These are phyloP conservation scores for Chalciporus piperatus DNA, from an alignment of 768 basidiomycete genomes.

Conservation along the genomic window DNA sequence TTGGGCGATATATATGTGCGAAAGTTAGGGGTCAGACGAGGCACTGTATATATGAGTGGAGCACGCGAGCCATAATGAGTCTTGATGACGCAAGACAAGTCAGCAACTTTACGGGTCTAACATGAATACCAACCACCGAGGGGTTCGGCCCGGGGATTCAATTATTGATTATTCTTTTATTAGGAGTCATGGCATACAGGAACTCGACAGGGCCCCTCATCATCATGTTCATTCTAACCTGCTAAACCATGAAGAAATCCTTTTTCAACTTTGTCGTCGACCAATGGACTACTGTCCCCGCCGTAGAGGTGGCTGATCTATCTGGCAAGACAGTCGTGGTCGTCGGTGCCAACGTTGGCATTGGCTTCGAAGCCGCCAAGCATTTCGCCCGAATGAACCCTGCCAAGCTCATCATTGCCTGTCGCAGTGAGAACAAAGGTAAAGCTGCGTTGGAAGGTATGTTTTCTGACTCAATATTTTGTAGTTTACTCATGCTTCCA, in stretches of 20 bases:
- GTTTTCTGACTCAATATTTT: neutral
- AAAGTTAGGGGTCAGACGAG: too few relatives aligned
- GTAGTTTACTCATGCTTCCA: neutral
- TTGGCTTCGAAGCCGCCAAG: conserved; percentile 31
- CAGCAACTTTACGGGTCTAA: too few relatives aligned
- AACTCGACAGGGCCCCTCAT: too few relatives aligned
- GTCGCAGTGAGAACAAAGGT: conserved; percentile 27
- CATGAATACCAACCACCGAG: too few relatives aligned
- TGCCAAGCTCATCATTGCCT: conserved; percentile 26
- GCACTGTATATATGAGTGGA: too few relatives aligned
- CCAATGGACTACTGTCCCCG: conserved; percentile 17
- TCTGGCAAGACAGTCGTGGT: conserved; percentile 31
- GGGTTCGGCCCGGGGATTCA: too few relatives aligned
- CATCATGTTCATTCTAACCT: too few relatives aligned
- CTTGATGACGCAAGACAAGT: too few relatives aligned
- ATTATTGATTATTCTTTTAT: too few relatives aligned
- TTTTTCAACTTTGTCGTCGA: neutral
- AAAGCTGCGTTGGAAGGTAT: conserved; percentile 20
- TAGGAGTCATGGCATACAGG: too few relatives aligned
- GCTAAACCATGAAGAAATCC: conserved; percentile 4
- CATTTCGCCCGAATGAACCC: conserved; percentile 33
- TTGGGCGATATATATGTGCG: too few relatives aligned
- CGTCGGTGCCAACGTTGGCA: conserved; percentile 32
- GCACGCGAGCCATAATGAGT: too few relatives aligned
- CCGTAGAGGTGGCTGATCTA: conserved; percentile 21